A percentile compares a stretch with the other conserved stretches of the same genome.
Evolutionary conservation across 2,329 filamentous ascomycete species (phyloP).

Genomic region (Thielaviopsis ethacetica): DNA sequence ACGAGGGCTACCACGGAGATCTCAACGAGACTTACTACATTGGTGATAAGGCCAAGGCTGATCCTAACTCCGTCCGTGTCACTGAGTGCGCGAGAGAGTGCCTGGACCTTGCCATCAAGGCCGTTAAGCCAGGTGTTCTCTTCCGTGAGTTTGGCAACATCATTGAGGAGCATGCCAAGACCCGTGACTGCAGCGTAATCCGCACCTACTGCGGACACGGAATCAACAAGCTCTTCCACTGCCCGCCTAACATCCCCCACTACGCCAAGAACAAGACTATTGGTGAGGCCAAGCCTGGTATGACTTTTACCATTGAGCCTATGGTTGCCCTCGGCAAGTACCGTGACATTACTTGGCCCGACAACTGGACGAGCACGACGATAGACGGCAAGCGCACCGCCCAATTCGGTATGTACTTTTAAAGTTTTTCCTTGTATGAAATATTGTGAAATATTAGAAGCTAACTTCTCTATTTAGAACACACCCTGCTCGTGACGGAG

Average conservation of each 20-base stretch:
- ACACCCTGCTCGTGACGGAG: conserved; percentile 70
- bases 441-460: neutral
- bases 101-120: conserved; percentile 74
- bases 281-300: conserved; percentile 81
- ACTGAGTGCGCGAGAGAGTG: conserved; percentile 83
- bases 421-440: neutral
- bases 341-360: conserved; percentile 89
- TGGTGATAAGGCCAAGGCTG: conserved; percentile 67
- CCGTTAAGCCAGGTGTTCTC: conserved; percentile 82
- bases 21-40: conserved; percentile 99
- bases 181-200: conserved; percentile 72
- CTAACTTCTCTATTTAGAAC: conserved; percentile 33
- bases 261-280: conserved; percentile 98
- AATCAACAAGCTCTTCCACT: conserved; percentile 87
- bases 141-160: conserved; percentile 88
- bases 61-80: conserved; percentile 76
- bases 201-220: conserved; percentile 94
- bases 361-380: conserved; percentile 96
- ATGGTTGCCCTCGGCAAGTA: conserved; percentile 93
- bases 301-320: conserved; percentile 98
- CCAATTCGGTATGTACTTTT: conserved; percentile 59
- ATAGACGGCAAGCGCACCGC: conserved; percentile 78
- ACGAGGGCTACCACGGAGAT: conserved; percentile 89
- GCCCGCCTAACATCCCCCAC: conserved; percentile 84
- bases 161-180: conserved; percentile 91